Base-by-base conservation (phyloP, 345 rosid species). In the Euphorbia lathyris region DNA sequence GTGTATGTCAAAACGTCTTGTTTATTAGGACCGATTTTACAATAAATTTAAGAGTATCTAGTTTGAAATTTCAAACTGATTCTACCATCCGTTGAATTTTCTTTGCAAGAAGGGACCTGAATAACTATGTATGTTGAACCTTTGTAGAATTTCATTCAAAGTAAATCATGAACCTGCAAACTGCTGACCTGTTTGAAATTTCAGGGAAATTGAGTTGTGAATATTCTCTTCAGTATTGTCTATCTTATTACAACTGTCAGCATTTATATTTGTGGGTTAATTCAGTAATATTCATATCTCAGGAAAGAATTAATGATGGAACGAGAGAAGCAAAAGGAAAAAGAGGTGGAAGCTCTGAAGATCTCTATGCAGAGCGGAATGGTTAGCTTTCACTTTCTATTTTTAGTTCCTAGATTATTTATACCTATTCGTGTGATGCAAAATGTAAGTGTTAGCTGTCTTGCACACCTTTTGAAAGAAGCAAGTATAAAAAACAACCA, bases 281-380 rank as follows among this genome's bases (percentile, higher is more conserved):
- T 52, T 72, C 20, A 25, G 23, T 23, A 51, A 45, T 43, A 13
- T 22, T 19, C 2, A 25, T 51, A 26, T 65, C 23, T 59, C 91
- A 95, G 99, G 85, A 87, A 72, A 73, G 97, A 95, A 76, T 57
- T 87, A 86, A 76, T 79, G 72, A 80, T 68, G 64, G 91, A 81
- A 76, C 90, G 97, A 61, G 99, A 95, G 74, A 95, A 79, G 84
- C 93, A 85, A 27, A 95, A 95, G 87, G 99, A 92, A 83, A 81
- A 86, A 76, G 75, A 91, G 83, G 93, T 95, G 29, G 75, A 82
- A 70, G 81, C 88, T 59, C 83, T 94, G 51, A 94, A 92, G 80
- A 74, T 40, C 8, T 83, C 96, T 17, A 95, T 95, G 99, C 95
- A 95, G 88, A 79, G 93, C 61, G 99, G 99, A 88, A 90, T 95